A percentile compares a stretch with the other conserved stretches of the same genome.
phyloP scores from a whole-genome alignment of 2,329 filamentous ascomycete genomes.

The Neofusicoccum laricinum region DNA sequence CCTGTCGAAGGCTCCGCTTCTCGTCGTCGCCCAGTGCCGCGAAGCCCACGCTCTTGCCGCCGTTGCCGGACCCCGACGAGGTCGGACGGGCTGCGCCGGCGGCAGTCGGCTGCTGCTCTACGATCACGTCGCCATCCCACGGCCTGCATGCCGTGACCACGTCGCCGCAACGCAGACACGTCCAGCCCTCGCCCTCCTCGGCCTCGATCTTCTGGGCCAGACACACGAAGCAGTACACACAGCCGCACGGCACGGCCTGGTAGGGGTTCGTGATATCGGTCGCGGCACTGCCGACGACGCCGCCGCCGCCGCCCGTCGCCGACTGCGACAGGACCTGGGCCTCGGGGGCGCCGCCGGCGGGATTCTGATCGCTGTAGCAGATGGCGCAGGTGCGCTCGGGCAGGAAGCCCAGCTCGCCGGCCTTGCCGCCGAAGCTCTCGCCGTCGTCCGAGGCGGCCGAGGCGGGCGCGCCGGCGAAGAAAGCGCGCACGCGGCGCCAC shows the following conservation, averaged over 20 bases:
- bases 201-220: slow-evolving; percentile 84
- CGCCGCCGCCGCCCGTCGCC: slow-evolving; percentile 55
- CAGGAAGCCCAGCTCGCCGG: slow-evolving; percentile 77
- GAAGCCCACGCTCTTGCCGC: slow-evolving; percentile 28
- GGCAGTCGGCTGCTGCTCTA: slow-evolving; percentile 21
- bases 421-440: slow-evolving; percentile 43
- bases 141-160: slow-evolving; percentile 80
- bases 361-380: slow-evolving; percentile 92
- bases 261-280: slow-evolving; percentile 97
- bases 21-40: slow-evolving; percentile 25
- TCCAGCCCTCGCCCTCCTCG: slow-evolving; percentile 93
- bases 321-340: slow-evolving; percentile 65
- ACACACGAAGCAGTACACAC: slow-evolving; percentile 95
- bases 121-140: slow-evolving; percentile 84
- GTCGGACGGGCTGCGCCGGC: slow-evolving; percentile 22
- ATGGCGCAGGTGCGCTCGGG: slow-evolving; percentile 95
- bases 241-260: slow-evolving; percentile 82
- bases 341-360: slow-evolving; percentile 62
- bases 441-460: slow-evolving; percentile 40
- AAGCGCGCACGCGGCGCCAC: slow-evolving; percentile 76
- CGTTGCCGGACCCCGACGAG: not conserved
- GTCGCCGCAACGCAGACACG: slow-evolving; percentile 84
- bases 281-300: slow-evolving; percentile 80
- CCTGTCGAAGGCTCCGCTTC: slow-evolving; percentile 21
- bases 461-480: slow-evolving; percentile 52